phyloP scores from a whole-genome alignment of 768 basidiomycete species.

The Heimioporus sp. region DNA sequence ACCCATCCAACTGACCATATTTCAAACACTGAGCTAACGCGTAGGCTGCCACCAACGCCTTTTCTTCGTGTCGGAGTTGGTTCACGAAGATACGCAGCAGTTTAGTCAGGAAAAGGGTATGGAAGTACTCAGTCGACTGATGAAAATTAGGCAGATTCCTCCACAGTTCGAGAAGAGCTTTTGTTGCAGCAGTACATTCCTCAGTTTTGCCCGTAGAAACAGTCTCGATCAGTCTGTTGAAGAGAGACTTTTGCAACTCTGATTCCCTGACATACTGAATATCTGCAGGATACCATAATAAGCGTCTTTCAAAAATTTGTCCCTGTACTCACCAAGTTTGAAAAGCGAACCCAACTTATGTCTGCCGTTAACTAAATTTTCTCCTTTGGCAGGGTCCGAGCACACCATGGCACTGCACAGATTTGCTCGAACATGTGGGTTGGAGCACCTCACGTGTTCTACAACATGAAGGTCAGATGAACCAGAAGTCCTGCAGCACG shows the following conservation, averaged over 20 bases:
- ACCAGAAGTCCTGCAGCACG: too few species aligned
- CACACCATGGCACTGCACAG: conserved; percentile 6
- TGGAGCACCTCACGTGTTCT: too few species aligned
- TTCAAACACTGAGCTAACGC: conserved; percentile 6
- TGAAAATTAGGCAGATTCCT: conserved; percentile 5
- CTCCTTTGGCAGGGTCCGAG: not conserved
- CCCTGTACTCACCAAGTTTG: conserved; percentile 8
- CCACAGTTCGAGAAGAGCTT: conserved; percentile 18
- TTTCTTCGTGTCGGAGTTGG: conserved; percentile 11
- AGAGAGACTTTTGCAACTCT: conserved; percentile 3
- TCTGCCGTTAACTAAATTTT: not conserved
- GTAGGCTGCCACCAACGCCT: conserved; percentile 18
- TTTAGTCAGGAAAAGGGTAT: conserved; percentile 6
- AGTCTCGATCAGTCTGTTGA: conserved; percentile 7
- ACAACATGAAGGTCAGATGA: too few species aligned
- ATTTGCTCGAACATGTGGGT: too few species aligned
- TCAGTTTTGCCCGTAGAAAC: not conserved
- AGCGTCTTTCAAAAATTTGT: not conserved
- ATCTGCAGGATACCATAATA: conserved; percentile 10
- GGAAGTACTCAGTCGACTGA: not conserved
- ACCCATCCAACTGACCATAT: not conserved
- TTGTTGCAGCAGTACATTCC: conserved; percentile 20
- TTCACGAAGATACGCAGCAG: conserved; percentile 10
- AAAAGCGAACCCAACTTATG: conserved; percentile 12
- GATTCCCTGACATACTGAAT: not conserved